Evolutionary conservation across 345 rosid species (phyloP), one percentile per base, ranked within the genome.

Genomic region (Citrus maxima): DNA sequence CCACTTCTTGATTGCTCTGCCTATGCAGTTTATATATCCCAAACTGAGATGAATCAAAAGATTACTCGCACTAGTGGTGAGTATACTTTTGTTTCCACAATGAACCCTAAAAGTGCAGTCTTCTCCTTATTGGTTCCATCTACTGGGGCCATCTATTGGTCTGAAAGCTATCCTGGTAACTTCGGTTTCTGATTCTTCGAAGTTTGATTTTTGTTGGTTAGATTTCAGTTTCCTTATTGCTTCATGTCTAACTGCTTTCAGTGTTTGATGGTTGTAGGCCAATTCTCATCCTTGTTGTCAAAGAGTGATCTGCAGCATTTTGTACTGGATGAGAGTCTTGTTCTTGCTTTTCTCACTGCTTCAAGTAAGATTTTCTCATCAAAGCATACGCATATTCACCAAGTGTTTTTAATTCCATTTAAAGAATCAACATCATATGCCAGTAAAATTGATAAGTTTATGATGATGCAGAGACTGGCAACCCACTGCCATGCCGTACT

Each of bases 1-100:
- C 95, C 95, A 24, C 49, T 83, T 59, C 86, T 85, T 34, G 96
- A 94, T 80, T 93, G 98, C 73, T 92, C 98, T 4, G 97, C 98
- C 71, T 77, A 84, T 68, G 95, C 88, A 62, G 79, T 92, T 32
- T 93, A 91, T 71, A 64, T 91, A 74, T 89, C 93, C 72, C 94
- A 82, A 85, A 88, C 98, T 34, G 82, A 87, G 81, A 83, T 91
- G 88, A 86, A 88, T 73, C 92, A 88, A 66, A 90, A 88, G 78
- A 71, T 82, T 51, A 81, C 81, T 78, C 89, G 38, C 8, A 73
- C 77, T 25, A 74, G 80, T 24, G 88, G 84, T 9, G 87, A 86
- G 24, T 73, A 78, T 67, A 83, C 85, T 68, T 86, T 82, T 60
- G 79, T 91, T 70, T 87, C 97, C 2, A 86, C 97, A 56, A 84